phyloP scores from a whole-genome alignment of 257 asterid species.

The Petunia secreta region DNA sequence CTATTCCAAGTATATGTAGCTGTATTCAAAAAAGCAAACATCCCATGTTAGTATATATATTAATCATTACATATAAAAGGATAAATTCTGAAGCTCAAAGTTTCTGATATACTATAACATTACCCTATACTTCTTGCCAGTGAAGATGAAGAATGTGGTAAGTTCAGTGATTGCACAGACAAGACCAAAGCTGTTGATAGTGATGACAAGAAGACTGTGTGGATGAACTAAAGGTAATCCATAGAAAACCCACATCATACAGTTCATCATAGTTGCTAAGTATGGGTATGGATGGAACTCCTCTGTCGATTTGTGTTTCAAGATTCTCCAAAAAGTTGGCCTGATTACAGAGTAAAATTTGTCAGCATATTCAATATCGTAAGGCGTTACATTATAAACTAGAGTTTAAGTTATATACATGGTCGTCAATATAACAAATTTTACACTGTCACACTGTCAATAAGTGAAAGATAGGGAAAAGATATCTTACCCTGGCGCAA shows the following conservation, averaged over 20 bases:
- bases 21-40: slow-evolving; percentile 19
- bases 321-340: slow-evolving; percentile 54
- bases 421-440: too few species aligned
- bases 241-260: slow-evolving; percentile 68
- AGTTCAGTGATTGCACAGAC: slow-evolving; percentile 45
- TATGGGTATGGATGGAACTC: slow-evolving; percentile 80
- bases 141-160: slow-evolving; percentile 43
- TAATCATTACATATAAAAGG: not conserved
- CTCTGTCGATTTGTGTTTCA: slow-evolving; percentile 54
- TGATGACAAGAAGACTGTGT: slow-evolving; percentile 49
- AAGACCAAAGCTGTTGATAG: slow-evolving; percentile 59
- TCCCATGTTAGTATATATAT: not conserved
- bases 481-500: slow-evolving; percentile 43
- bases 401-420: too few species aligned
- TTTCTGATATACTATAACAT: not conserved
- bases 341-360: slow-evolving; percentile 35
- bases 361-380: not conserved
- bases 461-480: not conserved
- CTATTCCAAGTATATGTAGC: slow-evolving; percentile 31
- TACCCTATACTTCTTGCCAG: slow-evolving; percentile 46
- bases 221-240: slow-evolving; percentile 68
- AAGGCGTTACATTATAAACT: not conserved
- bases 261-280: slow-evolving; percentile 56
- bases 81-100: not conserved
- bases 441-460: too few species aligned